Conservation (phyloP, 2,329 filamentous ascomycete species). For the Zasmidium citrigriseum region DNA sequence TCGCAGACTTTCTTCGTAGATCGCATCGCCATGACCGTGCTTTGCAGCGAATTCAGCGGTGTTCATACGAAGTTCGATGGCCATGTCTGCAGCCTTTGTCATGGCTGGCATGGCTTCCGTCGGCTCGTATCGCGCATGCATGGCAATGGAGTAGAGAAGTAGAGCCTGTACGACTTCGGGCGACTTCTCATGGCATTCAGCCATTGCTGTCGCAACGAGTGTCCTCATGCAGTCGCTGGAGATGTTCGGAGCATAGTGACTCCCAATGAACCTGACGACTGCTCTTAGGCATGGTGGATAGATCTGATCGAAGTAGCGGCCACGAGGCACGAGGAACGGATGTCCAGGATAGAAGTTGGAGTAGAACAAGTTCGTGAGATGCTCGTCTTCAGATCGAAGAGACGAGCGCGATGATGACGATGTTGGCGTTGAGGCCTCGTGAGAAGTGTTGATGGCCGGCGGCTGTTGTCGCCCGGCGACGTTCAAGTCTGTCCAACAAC, state of each 20-base stretch:
- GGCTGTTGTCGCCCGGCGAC: background rate
- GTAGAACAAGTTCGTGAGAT: constrained; percentile 58
- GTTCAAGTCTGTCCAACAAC: background rate
- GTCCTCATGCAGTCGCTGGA: constrained; percentile 39
- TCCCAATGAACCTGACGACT: constrained; percentile 59
- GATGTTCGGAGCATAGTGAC: constrained; percentile 48
- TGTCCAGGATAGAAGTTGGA: constrained; percentile 57
- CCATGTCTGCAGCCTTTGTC: constrained; percentile 66
- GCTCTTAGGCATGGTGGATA: constrained; percentile 53
- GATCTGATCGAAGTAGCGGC: constrained; percentile 40
- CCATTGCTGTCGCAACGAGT: constrained; percentile 57
- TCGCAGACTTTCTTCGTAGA: constrained; percentile 80
- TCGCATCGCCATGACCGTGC: constrained; percentile 64
- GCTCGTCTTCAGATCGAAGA: constrained; percentile 33
- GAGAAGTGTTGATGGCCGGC: background rate
- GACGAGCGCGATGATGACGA: constrained; percentile 41
- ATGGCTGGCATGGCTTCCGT: constrained; percentile 69
- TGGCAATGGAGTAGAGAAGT: constrained; percentile 71
- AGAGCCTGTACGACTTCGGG: constrained; percentile 72
- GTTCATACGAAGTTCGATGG: constrained; percentile 76
- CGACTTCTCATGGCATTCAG: constrained; percentile 15
- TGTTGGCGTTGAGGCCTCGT: constrained; percentile 9
- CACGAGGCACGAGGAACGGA: constrained; percentile 56
- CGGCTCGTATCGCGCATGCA: constrained; percentile 75
- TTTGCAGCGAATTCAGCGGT: constrained; percentile 64